Evolutionary conservation across 257 asterid genomes (phyloP).

Genomic region (Coffea eugenioides): DNA sequence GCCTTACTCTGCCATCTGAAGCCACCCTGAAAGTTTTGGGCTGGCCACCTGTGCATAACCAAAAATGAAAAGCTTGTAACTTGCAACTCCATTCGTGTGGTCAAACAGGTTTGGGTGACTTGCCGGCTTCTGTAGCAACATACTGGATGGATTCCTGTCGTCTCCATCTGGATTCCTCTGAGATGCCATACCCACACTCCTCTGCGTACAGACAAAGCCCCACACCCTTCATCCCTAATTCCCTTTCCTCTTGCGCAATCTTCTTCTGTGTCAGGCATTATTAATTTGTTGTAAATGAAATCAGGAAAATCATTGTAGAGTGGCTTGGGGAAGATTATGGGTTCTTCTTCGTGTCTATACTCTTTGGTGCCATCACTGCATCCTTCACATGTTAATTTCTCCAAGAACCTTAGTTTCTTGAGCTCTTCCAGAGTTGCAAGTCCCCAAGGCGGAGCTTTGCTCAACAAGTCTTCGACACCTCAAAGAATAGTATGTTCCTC

Average conservation of each 20-base stretch:
- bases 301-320: not conserved
- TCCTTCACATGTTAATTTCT: conserved; percentile 28
- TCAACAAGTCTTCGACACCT: conserved; percentile 17
- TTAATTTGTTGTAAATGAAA: not conserved
- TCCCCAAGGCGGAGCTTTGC: conserved; percentile 23
- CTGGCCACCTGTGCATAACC: too few species aligned
- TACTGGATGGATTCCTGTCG: too few species aligned
- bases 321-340: conserved; percentile 27
- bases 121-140: too few species aligned
- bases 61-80: too few species aligned
- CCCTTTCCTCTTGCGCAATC: not conserved
- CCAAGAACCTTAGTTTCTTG: conserved; percentile 26
- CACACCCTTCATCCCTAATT: not conserved
- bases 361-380: conserved; percentile 33
- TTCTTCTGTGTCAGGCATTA: not conserved
- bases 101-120: too few species aligned
- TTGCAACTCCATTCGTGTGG: too few species aligned
- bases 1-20: too few species aligned
- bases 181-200: not conserved
- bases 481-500: conserved; percentile 36
- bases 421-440: conserved; percentile 11
- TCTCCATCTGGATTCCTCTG: not conserved
- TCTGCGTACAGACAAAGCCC: not conserved
- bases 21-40: too few species aligned
- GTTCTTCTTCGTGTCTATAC: conserved; percentile 30